These are phyloP conservation scores for Rhodosporidiobolus sp. DNA, from an alignment of 768 basidiomycete species.

Conservation along the genomic window DNA sequence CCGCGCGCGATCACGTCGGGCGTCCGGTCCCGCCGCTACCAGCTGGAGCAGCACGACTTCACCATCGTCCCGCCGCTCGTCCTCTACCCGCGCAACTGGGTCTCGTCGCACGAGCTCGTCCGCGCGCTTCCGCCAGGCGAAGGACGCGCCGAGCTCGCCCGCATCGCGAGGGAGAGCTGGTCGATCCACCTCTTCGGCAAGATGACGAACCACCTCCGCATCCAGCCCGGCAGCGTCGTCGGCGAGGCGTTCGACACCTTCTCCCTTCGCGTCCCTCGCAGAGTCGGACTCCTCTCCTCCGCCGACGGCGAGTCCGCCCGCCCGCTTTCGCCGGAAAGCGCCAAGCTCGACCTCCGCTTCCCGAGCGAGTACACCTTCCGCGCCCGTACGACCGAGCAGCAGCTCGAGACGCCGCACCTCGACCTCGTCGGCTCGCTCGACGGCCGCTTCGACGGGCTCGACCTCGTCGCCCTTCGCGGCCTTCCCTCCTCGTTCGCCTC, in stretches of 20 bases:
- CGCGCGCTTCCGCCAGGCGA: conserved; percentile 15
- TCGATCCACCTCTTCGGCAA: conserved; percentile 35
- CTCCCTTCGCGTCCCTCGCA: conserved; percentile 19
- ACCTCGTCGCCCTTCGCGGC: conserved; percentile 30
- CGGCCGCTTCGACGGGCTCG: conserved; percentile 31
- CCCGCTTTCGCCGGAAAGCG: background rate
- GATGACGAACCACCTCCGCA: conserved; percentile 38
- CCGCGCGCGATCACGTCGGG: conserved; percentile 31
- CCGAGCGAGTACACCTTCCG: conserved; percentile 22
- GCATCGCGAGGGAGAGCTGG: conserved; percentile 16
- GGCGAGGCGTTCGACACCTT: conserved; percentile 30
- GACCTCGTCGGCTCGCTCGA: conserved; percentile 27
- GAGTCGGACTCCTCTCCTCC: conserved; percentile 13
- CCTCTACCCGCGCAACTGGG: conserved; percentile 35
- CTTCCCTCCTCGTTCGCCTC: background rate
- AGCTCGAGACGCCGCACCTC: conserved; percentile 9
- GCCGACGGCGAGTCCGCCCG: conserved; percentile 9
- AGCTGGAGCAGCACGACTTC: conserved; percentile 28
- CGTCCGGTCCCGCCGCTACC: conserved; percentile 9
- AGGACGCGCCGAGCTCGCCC: conserved; percentile 9
- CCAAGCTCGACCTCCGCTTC: conserved; percentile 1
- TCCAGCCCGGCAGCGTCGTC: conserved; percentile 27
- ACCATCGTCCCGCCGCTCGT: conserved; percentile 21
- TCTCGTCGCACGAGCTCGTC: conserved; percentile 33
- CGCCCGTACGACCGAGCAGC: background rate